Conservation (phyloP, 73 alveolate species). For the Symbiodinium pilosum region DNA sequence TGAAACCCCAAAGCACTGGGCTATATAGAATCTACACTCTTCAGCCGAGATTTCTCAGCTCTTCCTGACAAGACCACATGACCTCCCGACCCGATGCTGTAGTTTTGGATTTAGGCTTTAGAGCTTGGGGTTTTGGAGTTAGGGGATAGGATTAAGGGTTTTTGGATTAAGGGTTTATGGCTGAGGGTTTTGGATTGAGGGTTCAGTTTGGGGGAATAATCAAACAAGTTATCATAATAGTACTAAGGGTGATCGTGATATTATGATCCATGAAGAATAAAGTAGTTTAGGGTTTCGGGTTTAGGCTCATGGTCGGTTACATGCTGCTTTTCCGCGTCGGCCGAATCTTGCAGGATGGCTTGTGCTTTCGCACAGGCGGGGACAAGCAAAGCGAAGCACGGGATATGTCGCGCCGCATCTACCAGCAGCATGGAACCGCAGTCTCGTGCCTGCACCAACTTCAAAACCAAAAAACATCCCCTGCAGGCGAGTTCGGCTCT, state of each 20-base stretch:
- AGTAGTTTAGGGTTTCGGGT: too few relatives aligned
- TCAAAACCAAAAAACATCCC: background rate
- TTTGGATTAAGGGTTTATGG: too few relatives aligned
- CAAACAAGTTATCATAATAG: too few relatives aligned
- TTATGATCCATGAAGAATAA: too few relatives aligned
- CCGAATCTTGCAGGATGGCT: background rate
- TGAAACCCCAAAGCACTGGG: background rate
- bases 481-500: background rate
- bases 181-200: too few relatives aligned
- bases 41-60: background rate
- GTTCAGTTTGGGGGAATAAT: too few relatives aligned
- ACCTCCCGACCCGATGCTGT: too few relatives aligned
- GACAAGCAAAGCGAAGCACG: background rate
- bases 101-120: background rate
- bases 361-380: background rate
- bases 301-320: too few relatives aligned
- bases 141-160: background rate
- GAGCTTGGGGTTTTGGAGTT: background rate
- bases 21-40: background rate
- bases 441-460: background rate
- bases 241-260: too few relatives aligned
- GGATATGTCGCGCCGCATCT: background rate
- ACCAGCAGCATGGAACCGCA: background rate
- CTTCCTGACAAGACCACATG: background rate
- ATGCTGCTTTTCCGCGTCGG: background rate